Percentiles rank a stretch among this genome's conserved stretches.
Conservation (phyloP, 495 filamentous ascomycete genomes). For the Neurospora sp. region DNA sequence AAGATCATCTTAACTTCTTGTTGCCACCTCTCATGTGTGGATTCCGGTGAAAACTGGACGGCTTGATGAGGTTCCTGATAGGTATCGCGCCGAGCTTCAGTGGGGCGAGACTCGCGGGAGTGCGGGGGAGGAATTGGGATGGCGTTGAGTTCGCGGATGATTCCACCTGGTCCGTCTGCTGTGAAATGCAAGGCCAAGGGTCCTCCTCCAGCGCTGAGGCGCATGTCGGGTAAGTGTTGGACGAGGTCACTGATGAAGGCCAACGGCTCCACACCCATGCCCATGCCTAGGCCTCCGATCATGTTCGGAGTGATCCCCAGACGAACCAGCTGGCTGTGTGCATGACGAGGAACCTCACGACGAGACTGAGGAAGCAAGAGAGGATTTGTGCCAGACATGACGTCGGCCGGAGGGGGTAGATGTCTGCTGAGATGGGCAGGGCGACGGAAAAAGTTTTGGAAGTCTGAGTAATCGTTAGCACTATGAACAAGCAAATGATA, state of each 20-base stretch:
- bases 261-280: slow-evolving; percentile 24
- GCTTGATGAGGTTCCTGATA: slow-evolving; percentile 44
- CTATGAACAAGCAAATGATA: neutral
- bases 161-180: slow-evolving; percentile 24
- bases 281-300: neutral
- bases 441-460: slow-evolving; percentile 26
- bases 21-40: slow-evolving; percentile 70
- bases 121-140: slow-evolving; percentile 13
- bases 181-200: slow-evolving; percentile 34
- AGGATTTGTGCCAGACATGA: slow-evolving; percentile 60
- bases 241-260: slow-evolving; percentile 34
- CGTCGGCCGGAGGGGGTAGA: slow-evolving; percentile 42
- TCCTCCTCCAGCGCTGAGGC: slow-evolving; percentile 12
- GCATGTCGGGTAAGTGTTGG: slow-evolving; percentile 11
- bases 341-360: slow-evolving; percentile 14
- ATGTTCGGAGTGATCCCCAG: slow-evolving; percentile 24
- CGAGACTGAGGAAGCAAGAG: slow-evolving; percentile 43
- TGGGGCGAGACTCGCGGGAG: slow-evolving; percentile 24
- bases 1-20: slow-evolving; percentile 87
- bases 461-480: slow-evolving; percentile 23
- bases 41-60: slow-evolving; percentile 58
- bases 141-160: slow-evolving; percentile 27
- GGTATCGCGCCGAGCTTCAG: slow-evolving; percentile 30
- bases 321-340: slow-evolving; percentile 20
- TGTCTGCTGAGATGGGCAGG: slow-evolving; percentile 15